Conservation (phyloP, 2,329 filamentous ascomycete genomes). For the Ophiostoma ips region DNA sequence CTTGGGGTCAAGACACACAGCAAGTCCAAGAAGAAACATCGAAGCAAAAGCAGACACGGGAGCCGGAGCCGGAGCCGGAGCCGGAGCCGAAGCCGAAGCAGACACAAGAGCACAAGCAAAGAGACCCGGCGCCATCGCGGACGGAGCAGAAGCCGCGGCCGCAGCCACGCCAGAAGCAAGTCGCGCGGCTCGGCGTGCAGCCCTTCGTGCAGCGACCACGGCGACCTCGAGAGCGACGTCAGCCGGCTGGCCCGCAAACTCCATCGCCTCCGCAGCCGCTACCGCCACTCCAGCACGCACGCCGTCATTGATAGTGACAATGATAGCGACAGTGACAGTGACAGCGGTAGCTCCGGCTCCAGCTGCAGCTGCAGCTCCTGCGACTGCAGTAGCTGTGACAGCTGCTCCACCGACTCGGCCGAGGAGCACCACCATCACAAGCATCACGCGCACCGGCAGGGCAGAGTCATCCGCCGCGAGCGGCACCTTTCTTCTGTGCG, state of each 20-base stretch:
- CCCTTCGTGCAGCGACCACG: not conserved
- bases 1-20: too few species aligned
- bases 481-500: conserved; percentile 1
- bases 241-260: conserved; percentile 3
- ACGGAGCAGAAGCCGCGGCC: not conserved
- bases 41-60: not conserved
- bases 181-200: not conserved
- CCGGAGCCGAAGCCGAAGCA: not conserved
- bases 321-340: not conserved
- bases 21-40: not conserved
- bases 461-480: not conserved
- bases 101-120: not conserved
- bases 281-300: not conserved
- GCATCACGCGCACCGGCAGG: not conserved
- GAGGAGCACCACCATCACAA: not conserved
- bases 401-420: not conserved
- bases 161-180: not conserved
- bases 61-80: not conserved
- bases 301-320: not conserved
- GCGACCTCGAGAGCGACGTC: not conserved
- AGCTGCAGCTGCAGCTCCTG: not conserved
- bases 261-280: not conserved
- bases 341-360: not conserved
- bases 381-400: not conserved
- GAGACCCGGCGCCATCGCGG: not conserved